These are phyloP conservation scores for Colletotrichum liriopes DNA, from an alignment of 2,329 filamentous ascomycete genomes.

Conservation along the genomic window DNA sequence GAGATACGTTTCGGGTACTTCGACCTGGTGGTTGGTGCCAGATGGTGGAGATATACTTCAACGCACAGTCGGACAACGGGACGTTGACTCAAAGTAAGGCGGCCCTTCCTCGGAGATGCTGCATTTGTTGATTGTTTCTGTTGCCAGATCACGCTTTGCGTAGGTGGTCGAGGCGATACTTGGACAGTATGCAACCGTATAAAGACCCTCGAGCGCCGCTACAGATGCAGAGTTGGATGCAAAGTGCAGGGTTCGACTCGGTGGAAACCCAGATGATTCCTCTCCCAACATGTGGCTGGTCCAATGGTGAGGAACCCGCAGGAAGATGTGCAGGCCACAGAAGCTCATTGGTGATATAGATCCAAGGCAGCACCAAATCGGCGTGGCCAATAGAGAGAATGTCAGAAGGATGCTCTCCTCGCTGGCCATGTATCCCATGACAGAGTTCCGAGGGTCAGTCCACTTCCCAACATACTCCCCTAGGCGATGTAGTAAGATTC, in stretches of 20 bases:
- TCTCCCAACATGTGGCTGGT: slow-evolving; percentile 80
- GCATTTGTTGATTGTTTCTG: slow-evolving; percentile 38
- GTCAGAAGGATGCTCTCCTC: slow-evolving; percentile 69
- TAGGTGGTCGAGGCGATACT: slow-evolving; percentile 77
- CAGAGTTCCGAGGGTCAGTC: slow-evolving; percentile 63
- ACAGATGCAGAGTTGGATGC: slow-evolving; percentile 72
- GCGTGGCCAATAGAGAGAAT: slow-evolving; percentile 68
- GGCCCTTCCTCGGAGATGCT: background rate
- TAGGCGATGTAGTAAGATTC: background rate
- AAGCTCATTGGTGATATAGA: slow-evolving; percentile 54
- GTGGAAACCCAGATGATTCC: slow-evolving; percentile 77
- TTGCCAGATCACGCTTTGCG: slow-evolving; percentile 73
- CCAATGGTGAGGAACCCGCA: slow-evolving; percentile 65
- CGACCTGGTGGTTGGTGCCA: slow-evolving; percentile 88
- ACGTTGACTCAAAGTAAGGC: slow-evolving; percentile 75
- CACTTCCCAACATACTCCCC: background rate
- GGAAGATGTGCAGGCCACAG: background rate
- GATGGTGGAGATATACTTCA: slow-evolving; percentile 89
- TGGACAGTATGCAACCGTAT: slow-evolving; percentile 72
- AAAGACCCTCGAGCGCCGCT: slow-evolving; percentile 79
- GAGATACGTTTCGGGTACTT: slow-evolving; percentile 81
- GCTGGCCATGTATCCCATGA: slow-evolving; percentile 71
- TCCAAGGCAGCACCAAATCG: slow-evolving; percentile 67
- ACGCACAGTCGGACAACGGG: slow-evolving; percentile 89
- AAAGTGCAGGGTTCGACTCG: slow-evolving; percentile 76